Conservation (phyloP, 2,329 filamentous ascomycete genomes). For the Macrophomina tecta region DNA sequence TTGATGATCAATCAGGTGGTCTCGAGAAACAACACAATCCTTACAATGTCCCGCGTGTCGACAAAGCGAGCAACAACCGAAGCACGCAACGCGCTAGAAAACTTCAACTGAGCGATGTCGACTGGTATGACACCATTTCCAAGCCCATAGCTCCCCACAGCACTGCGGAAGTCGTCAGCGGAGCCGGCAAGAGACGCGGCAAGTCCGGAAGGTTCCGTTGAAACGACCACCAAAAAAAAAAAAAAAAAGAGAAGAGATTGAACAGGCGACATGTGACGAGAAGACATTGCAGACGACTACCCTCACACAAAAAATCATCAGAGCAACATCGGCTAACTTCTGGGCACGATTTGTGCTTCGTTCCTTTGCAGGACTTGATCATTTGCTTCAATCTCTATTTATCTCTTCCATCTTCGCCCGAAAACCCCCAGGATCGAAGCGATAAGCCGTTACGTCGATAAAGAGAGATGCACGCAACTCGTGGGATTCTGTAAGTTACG, state of each 20-base stretch:
- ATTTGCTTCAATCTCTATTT: neutral
- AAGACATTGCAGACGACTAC: neutral
- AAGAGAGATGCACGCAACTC: too few relatives aligned
- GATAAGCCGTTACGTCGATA: neutral
- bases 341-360: neutral
- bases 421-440: neutral
- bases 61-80: slow-evolving; percentile 68
- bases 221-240: slow-evolving; percentile 5
- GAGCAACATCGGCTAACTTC: slow-evolving; percentile 15
- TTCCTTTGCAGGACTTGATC: slow-evolving; percentile 23
- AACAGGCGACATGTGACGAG: neutral
- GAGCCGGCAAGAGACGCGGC: neutral
- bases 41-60: slow-evolving; percentile 54
- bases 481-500: too few relatives aligned
- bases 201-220: neutral
- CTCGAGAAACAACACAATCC: slow-evolving; percentile 50
- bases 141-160: neutral
- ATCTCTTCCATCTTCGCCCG: neutral
- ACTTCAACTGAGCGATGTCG: slow-evolving; percentile 93
- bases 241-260: neutral
- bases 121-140: slow-evolving; percentile 72
- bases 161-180: neutral
- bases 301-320: neutral
- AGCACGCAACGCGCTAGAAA: slow-evolving; percentile 84
- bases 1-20: slow-evolving; percentile 37